phyloP scores from a whole-genome alignment of 208 protist genomes.

The Wallacemonas rigidus region DNA sequence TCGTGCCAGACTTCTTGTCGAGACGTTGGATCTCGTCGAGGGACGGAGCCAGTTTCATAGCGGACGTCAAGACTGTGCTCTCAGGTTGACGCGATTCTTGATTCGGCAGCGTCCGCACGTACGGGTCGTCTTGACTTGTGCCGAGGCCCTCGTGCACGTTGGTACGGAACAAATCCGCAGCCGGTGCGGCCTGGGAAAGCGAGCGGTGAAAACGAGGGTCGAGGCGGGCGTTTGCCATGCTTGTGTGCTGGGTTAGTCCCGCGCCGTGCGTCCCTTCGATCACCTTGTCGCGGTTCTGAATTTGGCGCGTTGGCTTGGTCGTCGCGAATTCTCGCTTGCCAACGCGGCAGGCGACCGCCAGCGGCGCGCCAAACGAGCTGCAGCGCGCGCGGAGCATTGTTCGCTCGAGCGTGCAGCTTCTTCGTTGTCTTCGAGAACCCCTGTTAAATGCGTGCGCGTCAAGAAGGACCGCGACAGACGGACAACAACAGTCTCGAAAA shows the following conservation, averaged over 20 bases:
- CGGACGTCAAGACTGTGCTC: constrained; percentile 48
- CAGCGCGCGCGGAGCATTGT: constrained; percentile 7
- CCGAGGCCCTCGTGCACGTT: constrained; percentile 80
- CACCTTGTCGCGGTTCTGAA: constrained; percentile 64
- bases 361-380: neutral
- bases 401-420: neutral
- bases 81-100: constrained; percentile 52
- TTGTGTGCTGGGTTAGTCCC: constrained; percentile 59
- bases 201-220: constrained; percentile 26
- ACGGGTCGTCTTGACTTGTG: constrained; percentile 72
- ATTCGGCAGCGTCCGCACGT: constrained; percentile 79
- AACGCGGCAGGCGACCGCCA: neutral
- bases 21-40: constrained; percentile 53
- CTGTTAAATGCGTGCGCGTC: neutral
- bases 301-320: constrained; percentile 18
- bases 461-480: no score
- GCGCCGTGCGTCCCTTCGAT: constrained; percentile 63
- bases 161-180: constrained; percentile 78
- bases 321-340: neutral
- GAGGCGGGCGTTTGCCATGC: constrained; percentile 38
- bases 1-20: constrained; percentile 40
- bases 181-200: constrained; percentile 43
- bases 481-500: no score
- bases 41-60: constrained; percentile 38
- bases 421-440: neutral